Conservation (phyloP, 805 yeast genomes). For the Dipodascopsis uninucleata region DNA sequence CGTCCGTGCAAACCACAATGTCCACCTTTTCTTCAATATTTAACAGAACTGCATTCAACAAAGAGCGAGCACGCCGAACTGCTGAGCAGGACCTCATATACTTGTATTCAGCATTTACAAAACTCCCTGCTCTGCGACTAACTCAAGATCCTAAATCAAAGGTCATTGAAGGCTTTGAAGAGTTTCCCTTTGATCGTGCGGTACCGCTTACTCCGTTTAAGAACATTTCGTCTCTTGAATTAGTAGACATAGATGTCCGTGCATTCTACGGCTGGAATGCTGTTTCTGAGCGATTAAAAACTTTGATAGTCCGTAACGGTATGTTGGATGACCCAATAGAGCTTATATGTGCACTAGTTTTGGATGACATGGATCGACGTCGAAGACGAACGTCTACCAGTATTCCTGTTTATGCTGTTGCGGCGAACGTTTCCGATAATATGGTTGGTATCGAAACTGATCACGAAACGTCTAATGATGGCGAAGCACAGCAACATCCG, state of each 20-base stretch:
- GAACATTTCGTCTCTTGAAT: conserved; percentile 58
- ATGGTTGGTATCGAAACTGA: neutral
- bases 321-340: conserved; percentile 53
- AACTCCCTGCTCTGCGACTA: conserved; percentile 58
- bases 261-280: conserved; percentile 64
- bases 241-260: conserved; percentile 58
- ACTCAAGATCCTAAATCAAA: conserved; percentile 58
- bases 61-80: conserved; percentile 25
- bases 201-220: conserved; percentile 62
- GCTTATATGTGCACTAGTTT: conserved; percentile 46
- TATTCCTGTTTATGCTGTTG: conserved; percentile 3
- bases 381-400: conserved; percentile 38
- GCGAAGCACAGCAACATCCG: too few species aligned
- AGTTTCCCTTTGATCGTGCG: conserved; percentile 67
- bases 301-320: conserved; percentile 51
- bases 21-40: conserved; percentile 46
- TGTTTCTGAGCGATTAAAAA: conserved; percentile 52
- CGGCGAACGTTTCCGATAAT: neutral
- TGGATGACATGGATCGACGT: conserved; percentile 47
- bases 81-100: conserved; percentile 40
- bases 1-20: conserved; percentile 38
- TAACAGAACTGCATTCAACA: conserved; percentile 32
- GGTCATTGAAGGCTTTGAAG: conserved; percentile 59
- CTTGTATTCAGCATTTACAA: conserved; percentile 59
- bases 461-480: too few species aligned